These are phyloP conservation scores for Entelexis sorbosivorans DNA, from an alignment of 1,139 yeast genomes.

Conservation along the genomic window DNA sequence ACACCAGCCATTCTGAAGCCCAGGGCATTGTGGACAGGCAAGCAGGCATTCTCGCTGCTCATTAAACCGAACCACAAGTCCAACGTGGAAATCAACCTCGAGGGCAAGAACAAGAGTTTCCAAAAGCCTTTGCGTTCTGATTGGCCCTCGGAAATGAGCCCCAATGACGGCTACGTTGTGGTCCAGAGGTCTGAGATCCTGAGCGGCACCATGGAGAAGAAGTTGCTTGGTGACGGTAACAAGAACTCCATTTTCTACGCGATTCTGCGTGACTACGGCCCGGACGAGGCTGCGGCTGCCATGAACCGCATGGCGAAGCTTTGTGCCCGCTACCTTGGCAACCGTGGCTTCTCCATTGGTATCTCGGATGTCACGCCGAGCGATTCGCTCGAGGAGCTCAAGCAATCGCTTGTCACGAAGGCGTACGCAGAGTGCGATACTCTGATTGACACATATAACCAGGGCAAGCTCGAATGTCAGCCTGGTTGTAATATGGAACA, in stretches of 20 bases:
- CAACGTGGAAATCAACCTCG: constrained; percentile 77
- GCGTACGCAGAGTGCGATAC: constrained; percentile 92
- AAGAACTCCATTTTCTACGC: constrained; percentile 95
- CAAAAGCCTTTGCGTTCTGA: constrained; percentile 52
- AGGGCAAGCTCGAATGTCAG: constrained; percentile 90
- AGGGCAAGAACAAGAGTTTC: constrained; percentile 87
- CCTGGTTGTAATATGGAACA: constrained; percentile 99
- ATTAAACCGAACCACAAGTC: constrained; percentile 71
- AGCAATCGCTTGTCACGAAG: constrained; percentile 79
- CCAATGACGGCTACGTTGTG: constrained; percentile 87
- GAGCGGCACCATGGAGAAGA: constrained; percentile 95
- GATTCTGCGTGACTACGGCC: constrained; percentile 87
- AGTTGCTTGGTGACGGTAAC: constrained; percentile 93
- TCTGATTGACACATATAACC: constrained; percentile 63
- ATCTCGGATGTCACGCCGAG: constrained; percentile 97
- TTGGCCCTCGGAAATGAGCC: constrained; percentile 87
- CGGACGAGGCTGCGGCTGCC: constrained; percentile 87
- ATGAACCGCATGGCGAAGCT: constrained; percentile 98
- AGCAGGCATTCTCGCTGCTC: constrained; percentile 79
- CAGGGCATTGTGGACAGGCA: constrained; percentile 88
- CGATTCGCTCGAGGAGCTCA: constrained; percentile 55
- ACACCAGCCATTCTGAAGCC: constrained; percentile 94
- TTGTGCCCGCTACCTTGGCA: constrained; percentile 89
- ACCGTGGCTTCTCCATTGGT: constrained; percentile 94
- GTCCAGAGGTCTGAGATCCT: constrained; percentile 82